phyloP scores from a whole-genome alignment of 1,139 yeast species.

The Yarrowia galli region DNA sequence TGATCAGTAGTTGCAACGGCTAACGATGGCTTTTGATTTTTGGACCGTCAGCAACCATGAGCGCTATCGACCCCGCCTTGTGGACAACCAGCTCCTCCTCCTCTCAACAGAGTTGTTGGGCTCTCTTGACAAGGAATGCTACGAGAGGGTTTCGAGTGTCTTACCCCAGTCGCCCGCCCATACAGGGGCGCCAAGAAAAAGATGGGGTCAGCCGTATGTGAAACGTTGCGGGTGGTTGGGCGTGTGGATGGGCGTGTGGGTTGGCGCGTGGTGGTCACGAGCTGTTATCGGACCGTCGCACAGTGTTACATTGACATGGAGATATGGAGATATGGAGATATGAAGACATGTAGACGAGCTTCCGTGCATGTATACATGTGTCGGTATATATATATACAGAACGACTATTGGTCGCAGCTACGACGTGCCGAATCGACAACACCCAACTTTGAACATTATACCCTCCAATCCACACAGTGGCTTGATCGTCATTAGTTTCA shows the following conservation, averaged over 20 bases:
- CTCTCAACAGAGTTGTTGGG: slow-evolving; percentile 15
- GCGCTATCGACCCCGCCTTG: slow-evolving; percentile 1
- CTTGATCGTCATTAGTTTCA: slow-evolving; percentile 27
- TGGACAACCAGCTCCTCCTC: not conserved
- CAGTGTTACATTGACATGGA: not conserved
- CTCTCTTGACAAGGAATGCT: not conserved
- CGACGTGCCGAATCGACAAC: too few species aligned
- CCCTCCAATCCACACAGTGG: not conserved
- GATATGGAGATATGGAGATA: too few species aligned
- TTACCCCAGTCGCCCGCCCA: slow-evolving; percentile 8
- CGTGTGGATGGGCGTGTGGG: not conserved
- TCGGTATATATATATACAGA: too few species aligned
- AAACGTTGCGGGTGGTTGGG: not conserved
- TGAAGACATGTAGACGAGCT: too few species aligned
- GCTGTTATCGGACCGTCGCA: not conserved
- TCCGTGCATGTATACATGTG: not conserved
- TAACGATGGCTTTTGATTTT: slow-evolving; percentile 4
- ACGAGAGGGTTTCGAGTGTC: slow-evolving; percentile 7
- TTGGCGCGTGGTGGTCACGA: not conserved
- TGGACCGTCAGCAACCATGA: not conserved
- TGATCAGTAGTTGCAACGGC: not conserved
- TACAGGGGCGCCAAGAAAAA: slow-evolving; percentile 21
- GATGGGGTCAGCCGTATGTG: slow-evolving; percentile 32
- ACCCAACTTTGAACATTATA: not conserved
- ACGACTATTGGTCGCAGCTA: too few species aligned